Percentiles rank a stretch among this genome's conserved stretches.
Conservation (phyloP, 2,329 filamentous ascomycete species). For the Escovopsis sp. region DNA sequence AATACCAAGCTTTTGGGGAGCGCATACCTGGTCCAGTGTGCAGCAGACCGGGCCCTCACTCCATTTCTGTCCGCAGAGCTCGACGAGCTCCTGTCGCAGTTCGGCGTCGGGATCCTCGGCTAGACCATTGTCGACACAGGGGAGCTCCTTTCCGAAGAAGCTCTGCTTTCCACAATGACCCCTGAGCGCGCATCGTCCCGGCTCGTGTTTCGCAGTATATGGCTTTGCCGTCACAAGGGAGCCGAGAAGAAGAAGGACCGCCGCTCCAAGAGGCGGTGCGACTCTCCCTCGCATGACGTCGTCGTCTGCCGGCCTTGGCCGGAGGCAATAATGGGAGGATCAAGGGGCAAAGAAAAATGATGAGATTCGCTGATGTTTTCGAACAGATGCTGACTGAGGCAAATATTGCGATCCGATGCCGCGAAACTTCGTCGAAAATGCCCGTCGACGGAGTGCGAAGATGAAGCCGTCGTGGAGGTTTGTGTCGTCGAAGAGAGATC, state of each 20-base stretch:
- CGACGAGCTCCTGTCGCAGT: conserved; percentile 63
- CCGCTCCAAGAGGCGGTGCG: conserved; percentile 17
- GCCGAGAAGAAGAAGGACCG: conserved; percentile 17
- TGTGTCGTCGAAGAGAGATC: too few relatives aligned
- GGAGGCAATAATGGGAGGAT: conserved; percentile 2
- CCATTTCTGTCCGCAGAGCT: conserved; percentile 83
- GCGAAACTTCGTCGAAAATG: too few relatives aligned
- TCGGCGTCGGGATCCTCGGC: conserved; percentile 60
- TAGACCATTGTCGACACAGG: conserved; percentile 80
- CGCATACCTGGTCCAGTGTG: conserved; percentile 54
- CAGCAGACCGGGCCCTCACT: conserved; percentile 74
- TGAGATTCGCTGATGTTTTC: too few relatives aligned
- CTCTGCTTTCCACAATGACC: conserved; percentile 85
- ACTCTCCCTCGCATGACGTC: conserved; percentile 19
- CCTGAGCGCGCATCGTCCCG: conserved; percentile 77
- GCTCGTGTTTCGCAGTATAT: conserved; percentile 56
- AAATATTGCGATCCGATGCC: too few relatives aligned
- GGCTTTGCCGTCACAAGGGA: conserved; percentile 14
- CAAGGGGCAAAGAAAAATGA: not conserved
- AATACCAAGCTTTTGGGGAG: not conserved
- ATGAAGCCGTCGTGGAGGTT: too few relatives aligned
- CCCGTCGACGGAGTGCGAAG: too few relatives aligned
- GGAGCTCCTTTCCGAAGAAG: conserved; percentile 78
- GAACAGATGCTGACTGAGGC: too few relatives aligned
- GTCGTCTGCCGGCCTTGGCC: conserved; percentile 1